phyloP scores from a whole-genome alignment of 805 yeast genomes.

The Nakazawaea populi region DNA sequence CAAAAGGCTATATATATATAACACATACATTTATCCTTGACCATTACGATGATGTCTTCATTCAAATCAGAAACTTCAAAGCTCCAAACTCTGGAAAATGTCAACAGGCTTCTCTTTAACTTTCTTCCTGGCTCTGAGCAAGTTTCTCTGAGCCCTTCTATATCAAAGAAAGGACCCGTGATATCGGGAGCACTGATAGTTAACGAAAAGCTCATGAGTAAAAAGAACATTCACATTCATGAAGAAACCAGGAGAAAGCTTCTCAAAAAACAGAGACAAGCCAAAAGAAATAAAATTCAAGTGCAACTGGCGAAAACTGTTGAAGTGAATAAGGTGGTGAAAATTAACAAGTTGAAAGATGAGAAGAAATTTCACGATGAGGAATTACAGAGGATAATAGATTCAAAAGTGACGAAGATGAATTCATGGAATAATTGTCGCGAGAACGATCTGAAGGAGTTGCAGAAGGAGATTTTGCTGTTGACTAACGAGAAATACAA shows the following conservation, averaged over 20 bases:
- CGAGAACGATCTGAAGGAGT: conserved; percentile 32
- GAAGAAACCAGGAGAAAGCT: conserved; percentile 13
- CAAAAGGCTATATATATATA: neutral
- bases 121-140: conserved; percentile 19
- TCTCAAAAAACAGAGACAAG: conserved; percentile 13
- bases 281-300: conserved; percentile 14
- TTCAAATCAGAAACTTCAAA: conserved; percentile 10
- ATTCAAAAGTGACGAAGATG: conserved; percentile 30
- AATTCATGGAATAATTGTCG: conserved; percentile 35
- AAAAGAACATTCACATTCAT: conserved; percentile 14
- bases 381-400: conserved; percentile 27
- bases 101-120: conserved; percentile 19
- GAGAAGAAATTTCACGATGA: conserved; percentile 37
- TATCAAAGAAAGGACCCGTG: conserved; percentile 15
- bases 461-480: conserved; percentile 36
- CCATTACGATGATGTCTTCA: neutral
- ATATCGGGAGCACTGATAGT: conserved; percentile 19
- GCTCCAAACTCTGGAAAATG: conserved; percentile 6
- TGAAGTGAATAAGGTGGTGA: conserved; percentile 33
- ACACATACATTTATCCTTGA: neutral
- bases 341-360: conserved; percentile 26
- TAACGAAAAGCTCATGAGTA: conserved; percentile 7
- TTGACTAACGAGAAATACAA: conserved; percentile 38
- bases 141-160: neutral
- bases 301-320: conserved; percentile 8